These are phyloP conservation scores for Hirschfeldia incana DNA, from an alignment of 345 rosid species.

Conservation along the genomic window DNA sequence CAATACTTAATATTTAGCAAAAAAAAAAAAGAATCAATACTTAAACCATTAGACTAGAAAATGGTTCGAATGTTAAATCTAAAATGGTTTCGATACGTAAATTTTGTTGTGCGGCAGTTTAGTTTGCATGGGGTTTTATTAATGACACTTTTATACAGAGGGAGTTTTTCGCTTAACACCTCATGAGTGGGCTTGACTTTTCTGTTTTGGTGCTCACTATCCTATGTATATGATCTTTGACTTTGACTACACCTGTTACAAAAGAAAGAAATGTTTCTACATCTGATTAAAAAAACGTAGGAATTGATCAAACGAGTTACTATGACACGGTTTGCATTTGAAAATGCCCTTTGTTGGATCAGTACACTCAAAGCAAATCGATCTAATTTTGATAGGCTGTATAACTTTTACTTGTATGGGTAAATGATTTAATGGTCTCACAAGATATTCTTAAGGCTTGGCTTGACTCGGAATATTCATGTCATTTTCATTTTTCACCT, in stretches of 20 bases:
- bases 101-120: not conserved
- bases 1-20: not conserved
- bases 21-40: not conserved
- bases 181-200: constrained; percentile 19
- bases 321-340: constrained; percentile 30
- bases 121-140: constrained; percentile 21
- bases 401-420: not conserved
- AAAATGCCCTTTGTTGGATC: constrained; percentile 2
- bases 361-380: constrained; percentile 8
- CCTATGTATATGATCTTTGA: constrained; percentile 12
- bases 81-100: constrained; percentile 5
- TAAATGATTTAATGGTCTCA: not conserved
- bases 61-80: not conserved
- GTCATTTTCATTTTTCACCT: not conserved
- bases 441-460: constrained; percentile 6
- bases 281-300: not conserved
- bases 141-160: constrained; percentile 6
- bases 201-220: constrained; percentile 1
- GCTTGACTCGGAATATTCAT: not conserved
- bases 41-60: not conserved
- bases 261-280: not conserved
- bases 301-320: constrained; percentile 35
- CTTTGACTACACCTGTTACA: constrained; percentile 21
- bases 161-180: constrained; percentile 2
- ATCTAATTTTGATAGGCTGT: not conserved